These are phyloP conservation scores for Apiotrichum gracile DNA, from an alignment of 1,284 basidiomycete species.

Conservation along the genomic window DNA sequence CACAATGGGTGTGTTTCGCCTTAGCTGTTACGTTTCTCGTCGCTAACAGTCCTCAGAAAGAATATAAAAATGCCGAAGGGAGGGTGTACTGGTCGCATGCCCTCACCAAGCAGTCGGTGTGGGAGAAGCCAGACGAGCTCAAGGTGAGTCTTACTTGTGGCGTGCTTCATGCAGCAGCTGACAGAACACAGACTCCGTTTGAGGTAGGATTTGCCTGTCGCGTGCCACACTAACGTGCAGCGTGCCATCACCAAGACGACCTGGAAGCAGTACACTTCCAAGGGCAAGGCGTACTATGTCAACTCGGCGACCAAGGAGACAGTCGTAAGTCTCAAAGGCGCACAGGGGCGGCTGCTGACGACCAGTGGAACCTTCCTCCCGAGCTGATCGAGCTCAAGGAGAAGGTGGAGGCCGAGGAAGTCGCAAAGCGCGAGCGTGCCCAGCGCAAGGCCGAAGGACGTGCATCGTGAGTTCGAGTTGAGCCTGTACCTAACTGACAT, in stretches of 20 bases:
- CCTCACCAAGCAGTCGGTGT: constrained; percentile 47
- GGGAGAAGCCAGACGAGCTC: constrained; percentile 49
- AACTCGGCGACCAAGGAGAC: constrained; percentile 55
- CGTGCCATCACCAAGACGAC: constrained; percentile 75
- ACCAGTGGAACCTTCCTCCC: constrained; percentile 84
- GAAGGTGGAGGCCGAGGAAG: constrained; percentile 69
- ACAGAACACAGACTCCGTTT: constrained; percentile 73
- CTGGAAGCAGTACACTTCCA: constrained; percentile 89
- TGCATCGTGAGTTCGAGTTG: constrained; percentile 23
- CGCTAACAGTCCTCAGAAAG: constrained; percentile 23
- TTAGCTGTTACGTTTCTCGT: neutral
- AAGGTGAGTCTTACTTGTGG: constrained; percentile 18
- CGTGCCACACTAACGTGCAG: constrained; percentile 46
- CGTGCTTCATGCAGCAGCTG: neutral
- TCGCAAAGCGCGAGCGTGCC: constrained; percentile 9
- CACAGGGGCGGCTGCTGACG: neutral
- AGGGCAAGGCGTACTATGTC: constrained; percentile 87
- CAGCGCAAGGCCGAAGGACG: constrained; percentile 17
- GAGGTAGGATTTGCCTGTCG: constrained; percentile 56
- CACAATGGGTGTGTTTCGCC: constrained; percentile 20
- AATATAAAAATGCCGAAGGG: constrained; percentile 45
- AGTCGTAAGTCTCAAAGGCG: constrained; percentile 12
- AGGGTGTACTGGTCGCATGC: constrained; percentile 47
- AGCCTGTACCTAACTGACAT: neutral
- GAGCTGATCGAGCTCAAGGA: constrained; percentile 73